Conservation (phyloP, 2,329 filamentous ascomycete species). For the Nothopassalora personata region DNA sequence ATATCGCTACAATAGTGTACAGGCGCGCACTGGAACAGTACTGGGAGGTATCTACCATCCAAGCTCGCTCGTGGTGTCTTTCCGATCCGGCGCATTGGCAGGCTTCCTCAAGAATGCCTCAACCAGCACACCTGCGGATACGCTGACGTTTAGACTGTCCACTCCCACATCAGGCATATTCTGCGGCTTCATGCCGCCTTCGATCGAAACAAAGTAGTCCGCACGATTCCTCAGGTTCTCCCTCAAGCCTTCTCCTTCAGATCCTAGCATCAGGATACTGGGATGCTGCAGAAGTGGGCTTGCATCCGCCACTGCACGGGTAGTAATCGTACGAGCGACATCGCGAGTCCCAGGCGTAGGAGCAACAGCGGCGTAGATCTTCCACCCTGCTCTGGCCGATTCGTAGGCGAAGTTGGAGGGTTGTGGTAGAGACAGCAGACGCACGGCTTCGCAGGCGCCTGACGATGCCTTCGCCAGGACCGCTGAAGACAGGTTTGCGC, state of each 20-base stretch:
- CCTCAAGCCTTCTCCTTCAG: conserved; percentile 71
- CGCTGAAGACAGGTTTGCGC: conserved; percentile 68
- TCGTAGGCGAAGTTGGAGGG: conserved; percentile 63
- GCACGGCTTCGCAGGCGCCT: conserved; percentile 76
- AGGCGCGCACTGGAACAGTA: neutral
- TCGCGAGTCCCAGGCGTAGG: conserved; percentile 26
- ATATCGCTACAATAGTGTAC: conserved; percentile 1
- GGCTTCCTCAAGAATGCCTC: conserved; percentile 51
- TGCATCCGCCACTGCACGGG: conserved; percentile 12
- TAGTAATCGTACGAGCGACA: conserved; percentile 8
- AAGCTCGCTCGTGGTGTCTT: conserved; percentile 7
- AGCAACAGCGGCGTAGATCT: conserved; percentile 68
- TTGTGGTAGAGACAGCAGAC: conserved; percentile 64
- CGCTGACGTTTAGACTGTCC: conserved; percentile 90
- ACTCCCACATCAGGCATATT: conserved; percentile 50
- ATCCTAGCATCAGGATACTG: conserved; percentile 75
- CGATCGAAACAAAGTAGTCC: conserved; percentile 60
- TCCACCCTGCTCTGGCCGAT: conserved; percentile 71
- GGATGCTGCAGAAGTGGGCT: conserved; percentile 46
- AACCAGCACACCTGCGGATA: conserved; percentile 73
- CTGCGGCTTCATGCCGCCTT: conserved; percentile 10
- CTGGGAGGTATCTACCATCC: neutral
- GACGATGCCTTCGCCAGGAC: conserved; percentile 82
- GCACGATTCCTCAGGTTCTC: conserved; percentile 59
- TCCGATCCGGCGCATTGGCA: conserved; percentile 9